Evolutionary conservation across 176 grass and related monocot genomes (phyloP).

Genomic region (Calamus simplicifolius): DNA sequence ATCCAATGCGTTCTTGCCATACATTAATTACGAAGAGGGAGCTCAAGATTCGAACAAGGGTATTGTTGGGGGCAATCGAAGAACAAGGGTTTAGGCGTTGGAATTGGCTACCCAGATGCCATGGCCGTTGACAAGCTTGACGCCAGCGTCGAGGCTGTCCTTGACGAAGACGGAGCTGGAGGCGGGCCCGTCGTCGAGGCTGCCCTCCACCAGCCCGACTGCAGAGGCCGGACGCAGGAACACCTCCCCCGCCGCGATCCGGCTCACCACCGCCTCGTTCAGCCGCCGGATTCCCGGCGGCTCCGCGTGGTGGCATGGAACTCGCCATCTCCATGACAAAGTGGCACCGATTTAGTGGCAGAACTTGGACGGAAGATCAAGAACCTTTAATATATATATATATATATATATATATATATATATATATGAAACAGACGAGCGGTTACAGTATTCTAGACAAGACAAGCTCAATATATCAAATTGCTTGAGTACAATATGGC

Average conservation of each 20-base stretch:
- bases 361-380: too few relatives aligned
- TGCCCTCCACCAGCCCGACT: conserved; percentile 86
- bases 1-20: too few relatives aligned
- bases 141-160: conserved; percentile 69
- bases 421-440: too few relatives aligned
- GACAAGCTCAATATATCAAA: too few relatives aligned
- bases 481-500: too few relatives aligned
- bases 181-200: conserved; percentile 68
- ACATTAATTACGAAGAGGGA: too few relatives aligned
- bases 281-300: conserved; percentile 59
- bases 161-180: conserved; percentile 70
- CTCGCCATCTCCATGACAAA: too few relatives aligned
- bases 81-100: not conserved
- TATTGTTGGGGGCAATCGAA: not conserved
- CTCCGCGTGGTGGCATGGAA: not conserved
- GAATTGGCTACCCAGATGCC: conserved; percentile 52
- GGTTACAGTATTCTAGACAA: too few relatives aligned
- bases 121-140: conserved; percentile 93
- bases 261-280: conserved; percentile 86
- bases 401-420: too few relatives aligned
- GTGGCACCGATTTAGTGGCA: too few relatives aligned
- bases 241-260: conserved; percentile 84
- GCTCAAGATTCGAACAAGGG: too few relatives aligned
- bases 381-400: too few relatives aligned
- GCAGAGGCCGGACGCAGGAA: conserved; percentile 68